Conservation (phyloP, 2,329 filamentous ascomycete species). For the Fusarium tjaetaba region DNA sequence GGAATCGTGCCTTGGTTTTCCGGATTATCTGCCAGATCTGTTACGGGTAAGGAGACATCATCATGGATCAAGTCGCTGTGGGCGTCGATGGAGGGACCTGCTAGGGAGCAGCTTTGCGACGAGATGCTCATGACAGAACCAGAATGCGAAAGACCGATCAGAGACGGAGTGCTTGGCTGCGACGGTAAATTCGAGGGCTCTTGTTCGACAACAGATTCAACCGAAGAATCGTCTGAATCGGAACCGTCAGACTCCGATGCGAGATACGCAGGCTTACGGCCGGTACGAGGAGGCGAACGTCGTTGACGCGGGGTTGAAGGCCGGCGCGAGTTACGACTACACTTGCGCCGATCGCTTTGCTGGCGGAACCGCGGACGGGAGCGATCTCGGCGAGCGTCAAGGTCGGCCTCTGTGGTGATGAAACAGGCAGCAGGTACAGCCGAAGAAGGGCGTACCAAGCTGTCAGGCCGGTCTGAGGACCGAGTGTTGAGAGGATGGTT, state of each 20-base stretch:
- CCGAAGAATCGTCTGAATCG: slow-evolving; percentile 19
- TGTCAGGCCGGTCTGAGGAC: slow-evolving; percentile 33
- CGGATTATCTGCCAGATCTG: slow-evolving; percentile 26
- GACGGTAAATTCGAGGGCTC: slow-evolving; percentile 35
- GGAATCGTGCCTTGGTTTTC: slow-evolving; percentile 55
- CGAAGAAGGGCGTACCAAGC: slow-evolving; percentile 31
- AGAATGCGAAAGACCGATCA: slow-evolving; percentile 41
- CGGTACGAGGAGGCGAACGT: slow-evolving; percentile 22
- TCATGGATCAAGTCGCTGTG: slow-evolving; percentile 41
- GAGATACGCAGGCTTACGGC: slow-evolving; percentile 24
- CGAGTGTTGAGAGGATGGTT: slow-evolving; percentile 36
- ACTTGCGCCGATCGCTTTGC: slow-evolving; percentile 38
- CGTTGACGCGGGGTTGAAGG: slow-evolving; percentile 32
- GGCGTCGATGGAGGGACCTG: slow-evolving; percentile 53
- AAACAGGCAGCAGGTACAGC: slow-evolving; percentile 47
- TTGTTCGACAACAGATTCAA: slow-evolving; percentile 31
- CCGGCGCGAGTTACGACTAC: slow-evolving; percentile 26
- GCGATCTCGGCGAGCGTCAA: slow-evolving; percentile 41
- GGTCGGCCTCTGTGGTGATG: slow-evolving; percentile 49
- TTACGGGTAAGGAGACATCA: slow-evolving; percentile 19
- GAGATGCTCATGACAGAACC: slow-evolving; percentile 57
- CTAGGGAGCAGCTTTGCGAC: slow-evolving; percentile 63
- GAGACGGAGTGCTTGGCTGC: slow-evolving; percentile 43
- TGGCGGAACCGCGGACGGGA: slow-evolving; percentile 38
- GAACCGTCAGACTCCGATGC: slow-evolving; percentile 22